A percentile compares a stretch with the other conserved stretches of the same genome.
phyloP scores from a whole-genome alignment of 202 grass and related monocot genomes.

The Dendrocalamus latiflorus region DNA sequence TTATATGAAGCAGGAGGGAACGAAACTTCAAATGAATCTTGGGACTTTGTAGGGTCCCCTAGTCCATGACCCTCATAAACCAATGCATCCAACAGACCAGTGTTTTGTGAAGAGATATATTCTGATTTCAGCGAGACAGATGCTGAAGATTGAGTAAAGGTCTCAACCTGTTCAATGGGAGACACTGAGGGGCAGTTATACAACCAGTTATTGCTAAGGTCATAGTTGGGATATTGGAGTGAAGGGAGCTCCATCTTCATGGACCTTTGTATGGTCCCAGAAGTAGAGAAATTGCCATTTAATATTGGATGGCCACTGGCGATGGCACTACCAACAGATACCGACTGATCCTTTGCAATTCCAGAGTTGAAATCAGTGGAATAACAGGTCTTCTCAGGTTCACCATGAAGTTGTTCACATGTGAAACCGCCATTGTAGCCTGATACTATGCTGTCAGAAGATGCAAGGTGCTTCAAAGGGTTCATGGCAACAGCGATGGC shows the following conservation, averaged over 20 bases:
- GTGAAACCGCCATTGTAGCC: background rate
- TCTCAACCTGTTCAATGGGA: conserved; percentile 7
- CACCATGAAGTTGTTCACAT: background rate
- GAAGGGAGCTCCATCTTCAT: conserved; percentile 56
- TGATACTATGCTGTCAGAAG: conserved; percentile 1
- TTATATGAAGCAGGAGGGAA: background rate
- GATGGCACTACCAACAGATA: conserved; percentile 20
- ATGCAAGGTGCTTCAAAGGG: background rate
- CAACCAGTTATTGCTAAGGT: background rate
- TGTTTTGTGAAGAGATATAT: background rate
- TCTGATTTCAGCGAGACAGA: background rate
- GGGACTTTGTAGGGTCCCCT: background rate
- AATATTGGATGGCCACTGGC: background rate
- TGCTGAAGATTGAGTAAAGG: conserved; percentile 6
- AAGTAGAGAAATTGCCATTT: conserved; percentile 42
- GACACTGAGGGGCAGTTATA: background rate
- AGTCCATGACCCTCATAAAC: background rate
- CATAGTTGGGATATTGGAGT: conserved; percentile 44
- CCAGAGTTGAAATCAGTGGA: conserved; percentile 10
- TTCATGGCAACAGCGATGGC: background rate
- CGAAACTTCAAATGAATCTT: background rate
- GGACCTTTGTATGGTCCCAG: conserved; percentile 11
- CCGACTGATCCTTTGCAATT: background rate
- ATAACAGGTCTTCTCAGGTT: background rate
- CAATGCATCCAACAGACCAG: background rate